These are phyloP conservation scores for Heimioporus sp. DNA, from an alignment of 768 basidiomycete genomes.

Conservation along the genomic window DNA sequence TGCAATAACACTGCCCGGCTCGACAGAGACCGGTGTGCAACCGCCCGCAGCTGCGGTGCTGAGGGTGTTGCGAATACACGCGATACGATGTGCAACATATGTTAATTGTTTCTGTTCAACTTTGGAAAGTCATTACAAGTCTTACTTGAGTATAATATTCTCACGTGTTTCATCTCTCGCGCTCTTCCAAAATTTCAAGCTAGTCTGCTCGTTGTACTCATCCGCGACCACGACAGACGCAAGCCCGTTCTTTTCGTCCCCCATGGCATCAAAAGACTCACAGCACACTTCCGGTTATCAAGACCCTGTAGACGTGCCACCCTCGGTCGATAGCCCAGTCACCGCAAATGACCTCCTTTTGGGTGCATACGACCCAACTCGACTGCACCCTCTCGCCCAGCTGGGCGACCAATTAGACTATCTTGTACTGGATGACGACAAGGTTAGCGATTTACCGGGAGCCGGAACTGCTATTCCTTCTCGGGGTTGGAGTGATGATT, in stretches of 20 bases:
- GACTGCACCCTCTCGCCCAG: conserved; percentile 91
- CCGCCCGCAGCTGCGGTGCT: conserved; percentile 22
- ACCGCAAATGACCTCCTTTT: conserved; percentile 87
- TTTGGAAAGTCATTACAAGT: conserved; percentile 10
- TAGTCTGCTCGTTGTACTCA: conserved; percentile 16
- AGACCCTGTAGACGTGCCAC: conserved; percentile 42
- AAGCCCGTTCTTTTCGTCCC: background rate
- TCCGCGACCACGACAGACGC: conserved; percentile 15
- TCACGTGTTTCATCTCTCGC: conserved; percentile 19
- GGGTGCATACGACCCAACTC: conserved; percentile 86
- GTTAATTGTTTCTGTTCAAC: conserved; percentile 31
- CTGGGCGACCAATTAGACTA: conserved; percentile 95
- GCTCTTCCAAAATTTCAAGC: conserved; percentile 30
- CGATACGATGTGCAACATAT: conserved; percentile 17
- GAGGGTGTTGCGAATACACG: conserved; percentile 24
- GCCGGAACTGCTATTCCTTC: conserved; percentile 88
- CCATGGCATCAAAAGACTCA: conserved; percentile 30
- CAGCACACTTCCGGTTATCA: conserved; percentile 39
- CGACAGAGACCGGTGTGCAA: conserved; percentile 18
- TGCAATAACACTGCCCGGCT: conserved; percentile 22
- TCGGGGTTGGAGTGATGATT: conserved; percentile 98
- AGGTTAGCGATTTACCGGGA: conserved; percentile 87
- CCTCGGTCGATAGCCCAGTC: conserved; percentile 52
- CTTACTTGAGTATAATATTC: conserved; percentile 10
- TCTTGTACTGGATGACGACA: conserved; percentile 93